Evolutionary conservation across 306 rosid genomes (phyloP).

Genomic region (Trifolium dubium): DNA sequence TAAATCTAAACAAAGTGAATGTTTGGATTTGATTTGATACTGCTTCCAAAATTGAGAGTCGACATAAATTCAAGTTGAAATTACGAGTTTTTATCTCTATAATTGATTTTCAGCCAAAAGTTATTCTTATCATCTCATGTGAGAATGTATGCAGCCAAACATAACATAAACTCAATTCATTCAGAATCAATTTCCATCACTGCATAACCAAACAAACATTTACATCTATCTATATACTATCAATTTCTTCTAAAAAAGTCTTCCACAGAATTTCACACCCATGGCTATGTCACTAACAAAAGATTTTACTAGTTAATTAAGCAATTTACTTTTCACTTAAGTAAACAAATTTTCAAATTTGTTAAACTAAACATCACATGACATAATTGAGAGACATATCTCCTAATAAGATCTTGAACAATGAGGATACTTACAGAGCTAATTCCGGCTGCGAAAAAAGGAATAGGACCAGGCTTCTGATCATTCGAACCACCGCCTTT

Average conservation of each 20-base stretch:
- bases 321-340: too few species aligned
- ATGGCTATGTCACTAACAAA: background rate
- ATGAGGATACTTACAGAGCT: constrained; percentile 69
- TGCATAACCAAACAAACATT: background rate
- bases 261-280: background rate
- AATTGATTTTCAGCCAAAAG: background rate
- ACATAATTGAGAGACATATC: too few species aligned
- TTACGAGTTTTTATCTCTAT: background rate
- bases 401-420: background rate
- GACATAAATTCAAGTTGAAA: background rate
- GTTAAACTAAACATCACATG: too few species aligned
- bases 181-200: background rate
- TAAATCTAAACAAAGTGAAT: background rate
- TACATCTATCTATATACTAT: background rate
- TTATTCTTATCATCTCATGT: background rate
- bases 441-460: constrained; percentile 93
- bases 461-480: constrained; percentile 86
- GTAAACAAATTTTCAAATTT: too few species aligned
- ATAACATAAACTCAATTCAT: background rate
- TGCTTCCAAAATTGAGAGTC: too few species aligned
- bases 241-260: background rate
- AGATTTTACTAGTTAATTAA: too few species aligned
- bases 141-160: background rate
- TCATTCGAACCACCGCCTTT: constrained; percentile 58
- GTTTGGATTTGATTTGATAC: too few species aligned